Evolutionary conservation across 106 monocot species (phyloP), one percentile per base, ranked within the genome.

Genomic region (Gastrodia elata): DNA sequence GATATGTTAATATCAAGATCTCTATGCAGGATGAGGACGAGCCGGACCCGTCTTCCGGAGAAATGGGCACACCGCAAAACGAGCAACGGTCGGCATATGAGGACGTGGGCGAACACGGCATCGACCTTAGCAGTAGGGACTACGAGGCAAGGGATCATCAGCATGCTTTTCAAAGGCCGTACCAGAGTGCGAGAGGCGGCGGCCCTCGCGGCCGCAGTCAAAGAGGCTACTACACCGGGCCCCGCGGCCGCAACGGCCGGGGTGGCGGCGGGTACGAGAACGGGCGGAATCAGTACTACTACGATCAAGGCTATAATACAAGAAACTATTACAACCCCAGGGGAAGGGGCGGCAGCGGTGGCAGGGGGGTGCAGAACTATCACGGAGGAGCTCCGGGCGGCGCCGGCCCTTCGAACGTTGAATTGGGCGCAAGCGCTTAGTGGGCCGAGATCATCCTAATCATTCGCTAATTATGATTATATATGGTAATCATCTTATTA

Each of bases 261-360:
- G 83, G 83, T 27, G 81, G 75, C 22, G 71, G 78, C 34, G 78
- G 78, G 38, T 87, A 84, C 49, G 80, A 82, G 43, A 84, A 84
- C 73, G 85, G 85, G 16, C 73, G 80, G 38, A 39, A 37, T 77
- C 87, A 87, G 75, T 80, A 81, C 55, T 80, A 81, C 55, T 76
- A 82, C 59, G 85, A 90, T 15, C 42, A 76, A 0, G 82, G 84
- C 22, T 83, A 86, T 75, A 70, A 86, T 55, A 75, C 75, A 9
- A 78, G 80, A 78, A 88, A 76, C 72, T 77, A 89, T 57, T 79
- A 82, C 43, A 79, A 84, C 48, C 25, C 70, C 6, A 73, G 84
- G 20, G 75, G 91, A 1, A 77, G 91, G 67, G 82, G 86, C 10
- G 84, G 93, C 28, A 79, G 93, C 35, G 40, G 52, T 18, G 76